Conservation (phyloP, 192 early-diverging fungal species). For the Chytriomyces sp. region DNA sequence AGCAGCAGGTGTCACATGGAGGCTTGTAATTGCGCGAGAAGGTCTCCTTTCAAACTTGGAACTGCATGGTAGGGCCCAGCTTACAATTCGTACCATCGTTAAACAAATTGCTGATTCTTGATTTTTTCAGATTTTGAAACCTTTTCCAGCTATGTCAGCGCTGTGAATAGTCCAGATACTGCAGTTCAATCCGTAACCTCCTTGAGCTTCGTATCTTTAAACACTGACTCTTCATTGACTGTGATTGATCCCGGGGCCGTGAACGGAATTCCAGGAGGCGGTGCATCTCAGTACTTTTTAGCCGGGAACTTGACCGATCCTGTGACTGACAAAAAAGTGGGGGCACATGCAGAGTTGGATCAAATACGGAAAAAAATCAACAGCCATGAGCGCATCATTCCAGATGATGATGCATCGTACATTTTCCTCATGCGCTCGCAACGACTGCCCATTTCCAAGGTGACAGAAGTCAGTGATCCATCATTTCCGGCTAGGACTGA, state of each 20-base stretch:
- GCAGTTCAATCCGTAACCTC: neutral
- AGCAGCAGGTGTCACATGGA: conserved; percentile 5
- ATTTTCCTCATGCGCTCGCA: conserved; percentile 7
- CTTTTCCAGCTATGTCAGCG: conserved; percentile 9
- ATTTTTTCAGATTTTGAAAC: conserved; percentile 12
- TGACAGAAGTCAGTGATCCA: neutral
- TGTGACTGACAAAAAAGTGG: neutral
- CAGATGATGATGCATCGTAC: conserved; percentile 15
- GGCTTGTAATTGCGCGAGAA: conserved; percentile 16
- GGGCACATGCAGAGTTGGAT: neutral
- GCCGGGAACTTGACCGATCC: neutral
- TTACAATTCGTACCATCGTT: neutral
- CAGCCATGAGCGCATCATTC: conserved; percentile 18
- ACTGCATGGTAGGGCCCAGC: neutral
- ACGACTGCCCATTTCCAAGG: conserved; percentile 5
- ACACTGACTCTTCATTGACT: conserved; percentile 3
- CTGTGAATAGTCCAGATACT: neutral
- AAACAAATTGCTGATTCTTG: neutral
- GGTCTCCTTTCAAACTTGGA: neutral
- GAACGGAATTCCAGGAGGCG: conserved; percentile 12
- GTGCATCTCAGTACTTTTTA: conserved; percentile 13
- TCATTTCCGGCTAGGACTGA: neutral
- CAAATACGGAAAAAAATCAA: neutral
- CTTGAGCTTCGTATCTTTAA: conserved; percentile 26
- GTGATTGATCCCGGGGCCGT: conserved; percentile 25